Conservation (phyloP, 306 rosid species). For the Trichosanthes truncata region DNA sequence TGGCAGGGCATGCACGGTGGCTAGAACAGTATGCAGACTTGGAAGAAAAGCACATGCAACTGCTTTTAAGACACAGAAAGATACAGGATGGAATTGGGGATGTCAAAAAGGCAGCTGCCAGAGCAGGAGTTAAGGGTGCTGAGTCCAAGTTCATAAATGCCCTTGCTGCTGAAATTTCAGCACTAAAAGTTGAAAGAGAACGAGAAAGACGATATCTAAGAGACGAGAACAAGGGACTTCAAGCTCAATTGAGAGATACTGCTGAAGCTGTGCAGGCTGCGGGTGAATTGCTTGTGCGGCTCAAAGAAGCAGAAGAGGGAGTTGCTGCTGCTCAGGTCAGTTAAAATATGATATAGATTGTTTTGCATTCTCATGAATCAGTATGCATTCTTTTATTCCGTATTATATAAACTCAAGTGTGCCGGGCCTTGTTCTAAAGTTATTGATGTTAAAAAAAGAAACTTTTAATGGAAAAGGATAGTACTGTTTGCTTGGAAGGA, state of each 20-base stretch:
- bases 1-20: constrained; percentile 83
- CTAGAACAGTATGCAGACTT: constrained; percentile 92
- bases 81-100: constrained; percentile 84
- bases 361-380: not conserved
- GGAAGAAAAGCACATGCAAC: constrained; percentile 87
- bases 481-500: not conserved
- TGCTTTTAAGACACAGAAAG: constrained; percentile 79
- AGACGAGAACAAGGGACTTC: constrained; percentile 92
- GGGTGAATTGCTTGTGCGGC: constrained; percentile 86
- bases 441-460: not conserved
- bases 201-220: constrained; percentile 68
- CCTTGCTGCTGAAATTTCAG: constrained; percentile 92
- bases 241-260: constrained; percentile 86
- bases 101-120: constrained; percentile 90
- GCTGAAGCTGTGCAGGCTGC: constrained; percentile 99
- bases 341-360: not conserved
- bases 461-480: not conserved
- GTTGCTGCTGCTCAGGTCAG: constrained; percentile 64
- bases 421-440: not conserved
- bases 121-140: constrained; percentile 88
- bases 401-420: not conserved
- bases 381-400: not conserved
- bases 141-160: constrained; percentile 92
- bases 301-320: constrained; percentile 90
- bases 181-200: constrained; percentile 75